These are phyloP conservation scores for Leccinum fuscescens DNA, from an alignment of 1,284 basidiomycete genomes.

Conservation along the genomic window DNA sequence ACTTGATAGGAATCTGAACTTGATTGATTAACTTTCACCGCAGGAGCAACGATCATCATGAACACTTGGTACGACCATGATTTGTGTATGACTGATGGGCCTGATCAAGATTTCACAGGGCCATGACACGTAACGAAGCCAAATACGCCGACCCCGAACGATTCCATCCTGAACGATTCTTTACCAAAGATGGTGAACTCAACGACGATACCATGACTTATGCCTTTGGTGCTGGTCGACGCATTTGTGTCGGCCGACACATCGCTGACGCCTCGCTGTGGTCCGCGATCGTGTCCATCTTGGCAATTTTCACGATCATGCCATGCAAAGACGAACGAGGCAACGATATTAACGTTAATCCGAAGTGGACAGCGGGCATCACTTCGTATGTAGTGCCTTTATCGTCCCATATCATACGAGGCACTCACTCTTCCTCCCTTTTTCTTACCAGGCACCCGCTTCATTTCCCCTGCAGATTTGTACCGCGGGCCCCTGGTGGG, in stretches of 20 bases:
- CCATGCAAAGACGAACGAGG: slow-evolving; percentile 29
- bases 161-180: slow-evolving; percentile 30
- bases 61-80: slow-evolving; percentile 22
- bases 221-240: slow-evolving; percentile 27
- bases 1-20: neutral
- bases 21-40: neutral
- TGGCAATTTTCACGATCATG: slow-evolving; percentile 30
- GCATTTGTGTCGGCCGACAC: slow-evolving; percentile 33
- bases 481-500: slow-evolving; percentile 21
- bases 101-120: slow-evolving; percentile 12
- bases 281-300: slow-evolving; percentile 32
- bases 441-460: slow-evolving; percentile 21
- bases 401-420: neutral
- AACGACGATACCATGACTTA: slow-evolving; percentile 25
- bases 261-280: slow-evolving; percentile 35
- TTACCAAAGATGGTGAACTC: slow-evolving; percentile 16
- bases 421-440: neutral
- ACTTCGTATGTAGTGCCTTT: slow-evolving; percentile 24
- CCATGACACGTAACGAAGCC: slow-evolving; percentile 31
- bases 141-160: slow-evolving; percentile 30
- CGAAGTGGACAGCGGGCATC: slow-evolving; percentile 26
- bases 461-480: slow-evolving; percentile 26
- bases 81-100: neutral
- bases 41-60: slow-evolving; percentile 31
- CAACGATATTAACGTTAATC: slow-evolving; percentile 26